Base-by-base conservation (phyloP, 2,329 filamentous ascomycete species). In the Ascomycota sp. region DNA sequence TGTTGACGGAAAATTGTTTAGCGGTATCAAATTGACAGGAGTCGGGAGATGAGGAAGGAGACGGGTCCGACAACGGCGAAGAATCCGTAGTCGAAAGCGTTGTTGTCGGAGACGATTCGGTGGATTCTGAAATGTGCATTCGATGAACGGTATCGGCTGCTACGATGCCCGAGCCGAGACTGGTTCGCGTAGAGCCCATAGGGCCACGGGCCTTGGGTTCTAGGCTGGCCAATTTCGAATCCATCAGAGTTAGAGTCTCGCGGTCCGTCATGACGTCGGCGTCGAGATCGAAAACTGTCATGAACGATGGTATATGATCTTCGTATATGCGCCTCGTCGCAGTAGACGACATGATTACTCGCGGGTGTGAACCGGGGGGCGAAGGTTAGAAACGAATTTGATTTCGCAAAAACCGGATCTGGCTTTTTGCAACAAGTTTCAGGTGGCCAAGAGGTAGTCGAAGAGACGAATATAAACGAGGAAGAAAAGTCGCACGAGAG, bases 31-130 rank as follows among this genome's bases (percentile, higher is more conserved):
- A 33, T 78, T 76, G 32, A 77, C 60, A 2, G 83, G 89, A 94
- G 52, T 94, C 85, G 7, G 86, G 86, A 1, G 86, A 94, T 15
- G 85, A 82, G 30, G 77, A 86, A 3, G 89, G 83, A 5, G 86
- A 94, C 7, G 81, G 76, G 43, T 95, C 86, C 20, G 85, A 85
- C 29, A 89, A 64, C 20, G 82, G 80, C 7, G 82, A 86, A 5
- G 85, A 91, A 54, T 93, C 86, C 38, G 86, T 81, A 13, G 82
- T 93, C 5, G 83, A 93, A 29, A 89, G 69, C 2, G 86, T 93
- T 4, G 85, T 94, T 7, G 86, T 95, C 2, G 89, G 89, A 7
- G 86, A 95, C 15, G 86, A 93, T 45, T 93, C 85, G 25, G 80
- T 80, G 2, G 89, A 95, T 38, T 80, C 81, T 11, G 78, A 80